phyloP scores from a whole-genome alignment of 169 alveolate species.

The Prorocentrum cordatum region DNA sequence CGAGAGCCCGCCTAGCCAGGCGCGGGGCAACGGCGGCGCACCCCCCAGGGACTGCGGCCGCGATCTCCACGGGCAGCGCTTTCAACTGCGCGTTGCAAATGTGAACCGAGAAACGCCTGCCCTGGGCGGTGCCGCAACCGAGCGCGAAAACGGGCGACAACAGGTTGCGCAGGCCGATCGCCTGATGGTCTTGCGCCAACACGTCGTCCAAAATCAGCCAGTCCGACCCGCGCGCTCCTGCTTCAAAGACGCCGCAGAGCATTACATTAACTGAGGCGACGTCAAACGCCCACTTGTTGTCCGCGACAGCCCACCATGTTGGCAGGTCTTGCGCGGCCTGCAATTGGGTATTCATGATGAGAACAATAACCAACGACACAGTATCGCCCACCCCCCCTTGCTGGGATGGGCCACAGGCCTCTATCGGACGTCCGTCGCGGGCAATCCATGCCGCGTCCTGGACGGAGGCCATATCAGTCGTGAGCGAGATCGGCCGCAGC shows the following conservation, averaged over 20 bases:
- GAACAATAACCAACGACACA: too few relatives aligned
- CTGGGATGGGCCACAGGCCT: too few relatives aligned
- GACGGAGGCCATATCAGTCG: too few relatives aligned
- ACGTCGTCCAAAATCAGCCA: background rate
- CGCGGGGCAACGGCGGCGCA: too few relatives aligned
- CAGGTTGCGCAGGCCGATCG: background rate
- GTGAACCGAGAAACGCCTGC: background rate
- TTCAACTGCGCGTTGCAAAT: background rate
- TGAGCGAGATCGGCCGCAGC: too few relatives aligned
- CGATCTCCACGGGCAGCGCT: background rate
- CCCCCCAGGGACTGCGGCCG: background rate
- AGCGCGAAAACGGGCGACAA: background rate
- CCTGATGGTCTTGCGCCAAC: background rate
- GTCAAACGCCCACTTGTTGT: slow-evolving; percentile 12
- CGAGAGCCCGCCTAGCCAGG: too few relatives aligned
- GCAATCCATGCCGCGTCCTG: too few relatives aligned
- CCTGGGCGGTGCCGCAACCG: slow-evolving; percentile 9
- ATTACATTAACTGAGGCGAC: background rate
- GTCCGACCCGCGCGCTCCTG: background rate
- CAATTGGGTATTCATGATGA: too few relatives aligned
- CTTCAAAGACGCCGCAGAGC: background rate
- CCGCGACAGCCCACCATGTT: too few relatives aligned
- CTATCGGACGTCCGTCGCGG: too few relatives aligned
- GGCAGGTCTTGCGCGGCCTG: too few relatives aligned
- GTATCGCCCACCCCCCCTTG: too few relatives aligned